Conservation (phyloP, 148 eudicot genomes). For the Linanthus parryae region DNA sequence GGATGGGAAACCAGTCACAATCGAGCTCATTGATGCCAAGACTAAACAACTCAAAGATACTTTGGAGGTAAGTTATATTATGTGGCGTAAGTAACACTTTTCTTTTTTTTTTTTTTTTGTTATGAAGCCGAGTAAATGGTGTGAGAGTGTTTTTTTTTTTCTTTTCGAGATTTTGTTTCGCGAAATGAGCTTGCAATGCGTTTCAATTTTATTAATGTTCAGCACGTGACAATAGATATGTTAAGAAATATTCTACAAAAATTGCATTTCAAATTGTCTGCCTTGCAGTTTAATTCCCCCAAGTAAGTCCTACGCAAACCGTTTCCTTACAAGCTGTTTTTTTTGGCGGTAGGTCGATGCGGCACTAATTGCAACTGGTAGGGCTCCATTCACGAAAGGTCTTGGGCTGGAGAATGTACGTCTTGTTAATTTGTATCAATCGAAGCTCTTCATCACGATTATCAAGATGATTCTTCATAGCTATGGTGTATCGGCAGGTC, state of each 20-base stretch:
- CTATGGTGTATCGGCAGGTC: constrained; percentile 34
- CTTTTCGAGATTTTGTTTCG: not conserved
- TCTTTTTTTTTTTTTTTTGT: no score
- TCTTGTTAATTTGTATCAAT: not conserved
- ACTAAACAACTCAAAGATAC: constrained; percentile 64
- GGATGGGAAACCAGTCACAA: constrained; percentile 69
- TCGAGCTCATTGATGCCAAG: constrained; percentile 85
- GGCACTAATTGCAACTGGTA: constrained; percentile 92
- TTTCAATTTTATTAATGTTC: no score
- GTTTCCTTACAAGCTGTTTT: no score
- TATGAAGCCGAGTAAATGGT: no score
- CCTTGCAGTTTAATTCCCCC: no score
- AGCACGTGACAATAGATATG: no score
- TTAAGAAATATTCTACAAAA: no score
- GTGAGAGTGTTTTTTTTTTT: not conserved
- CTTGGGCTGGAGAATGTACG: constrained; percentile 83
- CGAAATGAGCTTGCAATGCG: no score
- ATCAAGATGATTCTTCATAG: not conserved
- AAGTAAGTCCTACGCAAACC: no score
- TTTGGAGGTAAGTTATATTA: constrained; percentile 54
- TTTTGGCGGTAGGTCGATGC: constrained; percentile 64
- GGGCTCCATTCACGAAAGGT: constrained; percentile 84
- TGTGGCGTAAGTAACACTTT: not conserved
- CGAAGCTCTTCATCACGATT: not conserved
- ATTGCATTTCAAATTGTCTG: no score